Evolutionary conservation across 2,329 filamentous ascomycete species (phyloP), one percentile per base, ranked within the genome.

Genomic region (Pseudogymnoascus sp.): DNA sequence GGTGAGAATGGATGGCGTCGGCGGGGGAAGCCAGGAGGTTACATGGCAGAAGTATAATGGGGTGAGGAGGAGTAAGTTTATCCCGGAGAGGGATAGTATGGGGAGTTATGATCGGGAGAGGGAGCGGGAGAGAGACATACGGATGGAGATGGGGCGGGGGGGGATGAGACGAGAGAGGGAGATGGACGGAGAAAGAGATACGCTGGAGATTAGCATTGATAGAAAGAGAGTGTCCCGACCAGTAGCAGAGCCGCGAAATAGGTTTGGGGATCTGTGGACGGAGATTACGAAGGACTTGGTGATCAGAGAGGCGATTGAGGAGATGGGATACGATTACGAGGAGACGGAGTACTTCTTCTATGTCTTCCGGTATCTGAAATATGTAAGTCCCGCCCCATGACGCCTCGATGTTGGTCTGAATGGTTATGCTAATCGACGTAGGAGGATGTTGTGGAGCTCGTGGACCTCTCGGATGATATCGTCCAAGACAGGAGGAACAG

Each of bases 281-380:
- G 95, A 97, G 76, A 91, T 99, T 69, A 96, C 93, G 53, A 96
- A 96, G 77, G 93, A 96, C 62, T 77, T 97, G 37, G 91, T 97
- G 14, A 82, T 88, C 64, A 86, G 88, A 61, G 92, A 97, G 73
- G 95, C 95, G 16, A 90, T 97, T 67, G 88, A 96, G 69, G 82
- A 88, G 70, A 78, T 88, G 72, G 91, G 91, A 2, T 97, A 96
- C 75, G 87, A 90, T 65, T 97, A 88, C 72, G 91, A 97, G 73
- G 93, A 97, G 80, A 95, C 91, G 0, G 88, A 91, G 62, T 85
- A 83, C 66, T 96, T 91, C 76, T 97, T 90, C 76, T 97, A 97
- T 75, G 86, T 97, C 53, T 93, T 96, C 80, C 86, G 93, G 66
- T 97, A 96, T 74, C 81, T 99, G 62, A 81, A 83, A 77, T 92